Evolutionary conservation across 306 rosid genomes (phyloP), one percentile per base, ranked within the genome.

Genomic region (Trichosanthes truncata): DNA sequence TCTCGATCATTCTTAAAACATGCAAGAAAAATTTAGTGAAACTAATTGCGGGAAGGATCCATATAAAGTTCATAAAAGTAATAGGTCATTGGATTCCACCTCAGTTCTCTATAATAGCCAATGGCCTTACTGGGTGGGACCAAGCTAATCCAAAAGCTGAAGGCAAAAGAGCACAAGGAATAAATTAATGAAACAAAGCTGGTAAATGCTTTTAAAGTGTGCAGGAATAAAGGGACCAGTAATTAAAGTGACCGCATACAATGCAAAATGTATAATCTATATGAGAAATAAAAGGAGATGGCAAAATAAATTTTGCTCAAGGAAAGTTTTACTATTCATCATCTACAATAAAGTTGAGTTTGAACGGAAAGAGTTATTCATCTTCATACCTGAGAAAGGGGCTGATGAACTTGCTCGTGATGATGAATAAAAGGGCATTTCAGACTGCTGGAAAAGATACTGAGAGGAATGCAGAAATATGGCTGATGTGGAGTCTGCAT

Each of bases 381-480:
- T 26, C 36, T 76, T 36, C 61, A 48, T 26, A 25, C 98, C 97
- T 88, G 97, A 78, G 94, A 82, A 89, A 84, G 91, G 76, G 89
- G 87, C 80, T 89, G 97, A 84, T 89, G 94, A 80, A 88, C 84
- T 79, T 90, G 96, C 82, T 94, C 98, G 41, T 86, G 96, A 25
- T 29, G 89, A 85, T 87, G 93, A 35, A 89, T 83, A 80, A 87
- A 92, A 35, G 98, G 98, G 89, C 86, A 94, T 80, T 82, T 96
- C 97, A 78, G 93, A 92, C 73, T 67, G 90, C 89, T 90, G 98
- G 77, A 90, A 87, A 61, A 89, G 93, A 83, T 91, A 94, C 72
- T 85, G 98, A 26, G 97, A 85, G 53, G 98, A 89, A 88, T 88
- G 94, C 88, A 90, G 81, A 84, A 87, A 92, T 84, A 94, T 81